Percentiles rank a stretch among this genome's conserved stretches.
Evolutionary conservation across 768 basidiomycete genomes (phyloP).

Genomic region (Cystofilobasidium macerans): DNA sequence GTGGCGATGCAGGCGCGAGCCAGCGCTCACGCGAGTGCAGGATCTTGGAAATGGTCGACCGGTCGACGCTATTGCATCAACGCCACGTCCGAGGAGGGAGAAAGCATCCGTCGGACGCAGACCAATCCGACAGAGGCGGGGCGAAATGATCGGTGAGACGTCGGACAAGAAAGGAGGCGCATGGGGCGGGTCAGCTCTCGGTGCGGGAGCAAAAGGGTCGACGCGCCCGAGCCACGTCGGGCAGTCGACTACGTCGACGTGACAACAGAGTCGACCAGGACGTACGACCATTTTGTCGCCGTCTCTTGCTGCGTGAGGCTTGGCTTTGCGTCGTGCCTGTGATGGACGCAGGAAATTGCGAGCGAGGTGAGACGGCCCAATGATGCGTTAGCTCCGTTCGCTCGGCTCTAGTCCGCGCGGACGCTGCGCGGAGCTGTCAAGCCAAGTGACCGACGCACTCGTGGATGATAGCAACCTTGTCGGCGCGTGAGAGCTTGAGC

Average conservation of each 20-base stretch:
- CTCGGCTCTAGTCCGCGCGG: background rate
- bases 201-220: background rate
- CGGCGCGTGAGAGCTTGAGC: background rate
- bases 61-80: background rate
- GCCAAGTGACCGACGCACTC: background rate
- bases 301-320: constrained; percentile 1
- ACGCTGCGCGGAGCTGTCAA: background rate
- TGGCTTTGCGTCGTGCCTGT: background rate
- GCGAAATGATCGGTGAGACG: too few relatives aligned
- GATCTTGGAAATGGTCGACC: constrained; percentile 6
- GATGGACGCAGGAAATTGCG: background rate
- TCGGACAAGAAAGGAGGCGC: too few relatives aligned
- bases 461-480: background rate
- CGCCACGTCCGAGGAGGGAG: too few relatives aligned
- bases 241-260: too few relatives aligned
- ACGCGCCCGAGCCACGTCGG: background rate
- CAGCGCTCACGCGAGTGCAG: background rate
- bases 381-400: too few relatives aligned
- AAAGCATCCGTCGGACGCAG: too few relatives aligned
- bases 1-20: background rate
- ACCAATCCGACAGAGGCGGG: too few relatives aligned
- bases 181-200: too few relatives aligned
- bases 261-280: background rate
- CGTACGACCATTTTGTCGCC: background rate
- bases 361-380: too few relatives aligned